Conservation (phyloP, 495 filamentous ascomycete species). For the Xylaria castorea region DNA sequence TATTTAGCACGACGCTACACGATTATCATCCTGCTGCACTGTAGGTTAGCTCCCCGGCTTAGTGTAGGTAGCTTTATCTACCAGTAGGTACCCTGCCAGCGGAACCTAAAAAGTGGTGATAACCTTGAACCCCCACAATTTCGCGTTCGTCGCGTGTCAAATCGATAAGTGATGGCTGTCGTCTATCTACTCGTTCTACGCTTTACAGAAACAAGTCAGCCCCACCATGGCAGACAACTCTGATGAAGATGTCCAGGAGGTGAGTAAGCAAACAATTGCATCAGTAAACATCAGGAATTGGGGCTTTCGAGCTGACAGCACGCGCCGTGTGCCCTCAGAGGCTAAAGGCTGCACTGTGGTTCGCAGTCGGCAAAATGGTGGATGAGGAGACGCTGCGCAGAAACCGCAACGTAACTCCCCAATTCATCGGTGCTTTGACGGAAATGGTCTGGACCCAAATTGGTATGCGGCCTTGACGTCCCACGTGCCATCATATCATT, state of each 20-base stretch:
- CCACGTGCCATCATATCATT: constrained; percentile 2
- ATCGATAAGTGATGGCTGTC: background rate
- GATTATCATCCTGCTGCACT: too few species aligned
- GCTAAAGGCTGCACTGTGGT: constrained; percentile 95
- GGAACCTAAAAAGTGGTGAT: background rate
- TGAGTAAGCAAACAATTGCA: constrained; percentile 15
- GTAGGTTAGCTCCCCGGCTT: background rate
- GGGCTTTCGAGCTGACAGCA: constrained; percentile 3
- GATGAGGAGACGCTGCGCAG: constrained; percentile 81
- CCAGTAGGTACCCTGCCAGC: too few species aligned
- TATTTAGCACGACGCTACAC: too few species aligned
- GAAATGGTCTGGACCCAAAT: constrained; percentile 93
- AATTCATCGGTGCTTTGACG: constrained; percentile 91
- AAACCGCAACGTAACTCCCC: constrained; percentile 86
- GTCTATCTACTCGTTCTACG: background rate
- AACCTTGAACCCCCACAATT: background rate
- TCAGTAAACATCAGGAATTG: background rate
- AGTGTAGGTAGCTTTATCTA: too few species aligned
- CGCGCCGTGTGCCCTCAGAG: constrained; percentile 56
- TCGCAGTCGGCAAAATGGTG: constrained; percentile 84
- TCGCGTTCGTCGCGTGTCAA: constrained; percentile 9
- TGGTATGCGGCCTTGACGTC: constrained; percentile 55
- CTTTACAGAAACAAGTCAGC: background rate
- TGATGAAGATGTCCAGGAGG: constrained; percentile 43
- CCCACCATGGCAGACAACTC: constrained; percentile 39